These are phyloP conservation scores for Aspergillus sp. DNA, from an alignment of 2,329 filamentous ascomycete species.

Conservation along the genomic window DNA sequence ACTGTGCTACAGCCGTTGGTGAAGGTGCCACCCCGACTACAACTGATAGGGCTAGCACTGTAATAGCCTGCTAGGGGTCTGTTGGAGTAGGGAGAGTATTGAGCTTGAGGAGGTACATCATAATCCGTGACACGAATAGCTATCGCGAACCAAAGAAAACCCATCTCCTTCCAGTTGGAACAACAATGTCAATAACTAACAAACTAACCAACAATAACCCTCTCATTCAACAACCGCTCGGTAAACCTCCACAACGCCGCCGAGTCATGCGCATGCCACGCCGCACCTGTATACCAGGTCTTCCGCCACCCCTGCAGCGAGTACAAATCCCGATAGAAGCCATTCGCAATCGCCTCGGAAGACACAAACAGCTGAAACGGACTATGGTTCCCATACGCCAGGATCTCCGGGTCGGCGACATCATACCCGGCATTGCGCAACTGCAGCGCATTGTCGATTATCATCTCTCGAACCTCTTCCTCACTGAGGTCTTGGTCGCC, in stretches of 20 bases:
- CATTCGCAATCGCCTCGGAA: constrained; percentile 34
- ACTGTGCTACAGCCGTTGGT: background rate
- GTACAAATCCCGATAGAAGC: constrained; percentile 44
- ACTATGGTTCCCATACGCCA: constrained; percentile 27
- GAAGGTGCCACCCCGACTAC: too few relatives aligned
- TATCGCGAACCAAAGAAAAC: background rate
- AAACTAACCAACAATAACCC: background rate
- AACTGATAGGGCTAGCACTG: background rate
- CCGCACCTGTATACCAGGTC: constrained; percentile 47
- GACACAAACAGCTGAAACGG: constrained; percentile 38
- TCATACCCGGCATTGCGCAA: constrained; percentile 9
- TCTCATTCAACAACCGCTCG: background rate
- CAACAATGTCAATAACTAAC: background rate
- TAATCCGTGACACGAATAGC: background rate
- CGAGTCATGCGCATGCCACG: constrained; percentile 10
- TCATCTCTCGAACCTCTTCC: constrained; percentile 5
- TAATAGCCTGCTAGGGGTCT: background rate
- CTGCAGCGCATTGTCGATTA: constrained; percentile 7
- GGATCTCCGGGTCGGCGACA: constrained; percentile 16
- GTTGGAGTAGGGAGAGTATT: background rate
- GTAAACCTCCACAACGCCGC: constrained; percentile 8
- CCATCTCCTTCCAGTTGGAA: background rate
- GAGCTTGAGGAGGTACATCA: background rate
- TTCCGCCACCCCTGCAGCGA: constrained; percentile 42
- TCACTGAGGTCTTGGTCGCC: background rate